These are phyloP conservation scores for Mikania micrantha DNA, from an alignment of 129 eudicot genomes.

Conservation along the genomic window DNA sequence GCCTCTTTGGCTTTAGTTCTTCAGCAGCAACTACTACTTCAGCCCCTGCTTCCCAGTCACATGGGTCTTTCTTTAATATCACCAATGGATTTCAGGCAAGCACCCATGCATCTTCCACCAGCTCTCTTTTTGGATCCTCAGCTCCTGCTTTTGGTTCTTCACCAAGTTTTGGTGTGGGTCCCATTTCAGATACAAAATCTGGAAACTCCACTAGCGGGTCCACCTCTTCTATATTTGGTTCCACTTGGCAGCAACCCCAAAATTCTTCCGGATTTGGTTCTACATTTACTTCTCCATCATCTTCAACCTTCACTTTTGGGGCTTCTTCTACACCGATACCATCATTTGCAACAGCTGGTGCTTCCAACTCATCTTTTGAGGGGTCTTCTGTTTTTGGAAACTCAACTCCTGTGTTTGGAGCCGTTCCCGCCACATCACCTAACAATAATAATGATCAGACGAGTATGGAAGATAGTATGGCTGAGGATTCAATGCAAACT, in stretches of 20 bases:
- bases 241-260: constrained; percentile 19
- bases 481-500: constrained; percentile 81
- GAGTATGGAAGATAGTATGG: constrained; percentile 92
- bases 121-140: constrained; percentile 27
- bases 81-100: constrained; percentile 28
- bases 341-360: constrained; percentile 32
- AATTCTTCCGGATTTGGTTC: constrained; percentile 33
- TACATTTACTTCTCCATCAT: constrained; percentile 28
- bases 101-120: constrained; percentile 28
- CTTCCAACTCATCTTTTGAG: constrained; percentile 30
- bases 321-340: constrained; percentile 38
- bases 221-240: constrained; percentile 37
- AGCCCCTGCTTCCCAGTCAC: constrained; percentile 28
- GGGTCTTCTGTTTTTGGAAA: constrained; percentile 42
- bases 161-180: constrained; percentile 27
- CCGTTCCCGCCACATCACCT: constrained; percentile 15
- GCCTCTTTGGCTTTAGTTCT: constrained; percentile 35
- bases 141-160: constrained; percentile 15
- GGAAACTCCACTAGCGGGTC: constrained; percentile 25
- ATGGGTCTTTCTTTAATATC: constrained; percentile 31
- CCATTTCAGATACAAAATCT: constrained; percentile 28
- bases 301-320: constrained; percentile 51
- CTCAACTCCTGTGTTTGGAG: constrained; percentile 32
- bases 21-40: constrained; percentile 30
- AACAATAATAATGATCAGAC: constrained; percentile 53